A percentile compares a stretch with the other conserved stretches of the same genome.
phyloP scores from a whole-genome alignment of 2,329 filamentous ascomycete species.

The Tolypocladium inflatum region DNA sequence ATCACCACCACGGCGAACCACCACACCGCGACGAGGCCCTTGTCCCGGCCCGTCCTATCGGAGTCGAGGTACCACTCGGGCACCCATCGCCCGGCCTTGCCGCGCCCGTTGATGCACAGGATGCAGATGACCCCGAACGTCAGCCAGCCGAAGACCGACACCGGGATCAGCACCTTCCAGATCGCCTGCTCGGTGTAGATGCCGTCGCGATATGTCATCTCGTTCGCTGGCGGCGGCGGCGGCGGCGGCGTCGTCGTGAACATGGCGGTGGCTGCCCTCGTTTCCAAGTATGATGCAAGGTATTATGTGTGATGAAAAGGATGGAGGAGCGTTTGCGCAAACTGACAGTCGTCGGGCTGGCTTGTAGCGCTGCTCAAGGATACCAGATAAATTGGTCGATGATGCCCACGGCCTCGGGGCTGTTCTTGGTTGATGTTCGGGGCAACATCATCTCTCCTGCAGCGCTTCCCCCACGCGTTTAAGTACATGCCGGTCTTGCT shows the following conservation, averaged over 20 bases:
- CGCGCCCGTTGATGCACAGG: conserved; percentile 19
- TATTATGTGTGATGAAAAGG: not conserved
- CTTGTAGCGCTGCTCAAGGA: not conserved
- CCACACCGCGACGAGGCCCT: conserved; percentile 14
- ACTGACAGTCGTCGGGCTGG: not conserved
- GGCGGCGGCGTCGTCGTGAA: not conserved
- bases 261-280: not conserved
- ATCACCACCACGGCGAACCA: conserved; percentile 18
- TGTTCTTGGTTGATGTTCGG: not conserved
- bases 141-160: conserved; percentile 18
- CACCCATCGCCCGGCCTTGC: conserved; percentile 18
- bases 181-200: conserved; percentile 1
- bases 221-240: too few relatives aligned
- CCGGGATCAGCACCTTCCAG: conserved; percentile 13
- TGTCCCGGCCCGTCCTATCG: conserved; percentile 9
- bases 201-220: not conserved
- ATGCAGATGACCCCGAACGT: conserved; percentile 21
- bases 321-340: not conserved
- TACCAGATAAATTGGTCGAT: not conserved
- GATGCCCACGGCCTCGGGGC: not conserved
- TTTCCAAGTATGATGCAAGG: not conserved
- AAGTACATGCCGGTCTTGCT: not conserved
- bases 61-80: conserved; percentile 24
- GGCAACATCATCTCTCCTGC: too few relatives aligned
- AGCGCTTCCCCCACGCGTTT: too few relatives aligned